Base-by-base conservation (phyloP, 106 monocot species). In the Xerophyta viscosa region DNA sequence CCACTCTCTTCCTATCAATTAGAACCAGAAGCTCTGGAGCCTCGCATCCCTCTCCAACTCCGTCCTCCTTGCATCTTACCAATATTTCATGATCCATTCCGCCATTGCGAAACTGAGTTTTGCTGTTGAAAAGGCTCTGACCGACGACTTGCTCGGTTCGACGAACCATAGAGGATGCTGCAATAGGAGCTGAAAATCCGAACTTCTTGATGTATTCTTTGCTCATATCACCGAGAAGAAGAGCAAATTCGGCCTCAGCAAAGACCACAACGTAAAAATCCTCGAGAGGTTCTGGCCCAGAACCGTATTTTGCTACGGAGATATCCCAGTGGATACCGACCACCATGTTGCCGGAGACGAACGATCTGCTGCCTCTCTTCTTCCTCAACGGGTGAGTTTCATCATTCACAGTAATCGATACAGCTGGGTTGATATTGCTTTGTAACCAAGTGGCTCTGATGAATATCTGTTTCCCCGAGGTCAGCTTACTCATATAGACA, bases 1-100 rank as follows among this genome's bases (percentile, higher is more conserved):
- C 79, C 61, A 80, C 86, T 56, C 64, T 64, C 70, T 77, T 86
- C 61, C 49, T 67, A 62, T 99, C 98, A 1, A 99, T 29, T 47
- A 29, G 54, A 48, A 99, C 80, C 7, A 24, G 48, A 48, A 99
- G 68, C 74, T 86, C 86, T 49, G 75, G 56, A n/a, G n/a, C n/a
- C 1, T 69, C 76, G 6, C 46, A 45, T 7, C 6, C 30, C 10
- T 53, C 69, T 50, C 50, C 27, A n/a, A n/a, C n/a, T 8, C 22
- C 65, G 26, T 62, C 62, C 24, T 63, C 72, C 52, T 46, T 64
- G 68, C 71, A 73, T 24, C 23, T 41, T 1, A 86, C 64, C 9
- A 49, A 22, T 29, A 86, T 73, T 48, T 86, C 85, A 20, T 86
- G 85, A 29, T 82, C 87, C 23, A 27, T 41, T 8, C 76, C 69